Base-by-base conservation (phyloP, 176 grass and related monocot species). In the Tillandsia leiboldiana region DNA sequence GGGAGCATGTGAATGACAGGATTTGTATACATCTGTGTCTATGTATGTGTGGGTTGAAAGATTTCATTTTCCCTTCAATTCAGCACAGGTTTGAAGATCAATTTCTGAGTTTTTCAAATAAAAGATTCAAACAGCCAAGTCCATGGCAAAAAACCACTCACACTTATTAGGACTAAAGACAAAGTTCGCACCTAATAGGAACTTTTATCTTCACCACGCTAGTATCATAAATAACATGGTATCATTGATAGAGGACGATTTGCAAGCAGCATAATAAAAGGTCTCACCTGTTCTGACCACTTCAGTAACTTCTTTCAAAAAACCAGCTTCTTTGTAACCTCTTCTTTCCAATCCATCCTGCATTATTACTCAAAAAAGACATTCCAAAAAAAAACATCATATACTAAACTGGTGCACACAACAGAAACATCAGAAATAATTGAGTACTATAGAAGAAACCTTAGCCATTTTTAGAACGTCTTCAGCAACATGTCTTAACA, bases 271-370 rank as follows among this genome's bases (percentile, higher is more conserved):
- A 20, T 63, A 53, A 51, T 69, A 58, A 57, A 77, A 29, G 7
- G 68, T 53, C 48, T 72, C 73, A 90, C 94, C 94, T 71, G 90
- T 86, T 72, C 56, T 67, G 72, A 99, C 90, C 33, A 88, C 82
- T 54, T 85, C 84, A 64, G 83, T 72, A 0, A 99, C 94, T 69
- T 99, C 90, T 73, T 77, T 93, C 48, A 99, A 77, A 78, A 99
- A 99, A 27, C 94, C 89, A 75, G 72, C 77, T 80, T 99, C 94
- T 83, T 99, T 99, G 80, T 99, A 99, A 24, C 87, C 90, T 84
- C 94, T 93, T 84, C 94, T 99, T 81, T 99, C 82, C 73, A 99
- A 69, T 86, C 94, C 94, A 73, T 83, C 88, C 94, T 99, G 77
- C 48, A 79, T 51, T 73, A 82, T 23, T 48, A 73, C 24, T 61